Base-by-base conservation (phyloP, 805 yeast genomes). In the Candida qinlingensis region DNA sequence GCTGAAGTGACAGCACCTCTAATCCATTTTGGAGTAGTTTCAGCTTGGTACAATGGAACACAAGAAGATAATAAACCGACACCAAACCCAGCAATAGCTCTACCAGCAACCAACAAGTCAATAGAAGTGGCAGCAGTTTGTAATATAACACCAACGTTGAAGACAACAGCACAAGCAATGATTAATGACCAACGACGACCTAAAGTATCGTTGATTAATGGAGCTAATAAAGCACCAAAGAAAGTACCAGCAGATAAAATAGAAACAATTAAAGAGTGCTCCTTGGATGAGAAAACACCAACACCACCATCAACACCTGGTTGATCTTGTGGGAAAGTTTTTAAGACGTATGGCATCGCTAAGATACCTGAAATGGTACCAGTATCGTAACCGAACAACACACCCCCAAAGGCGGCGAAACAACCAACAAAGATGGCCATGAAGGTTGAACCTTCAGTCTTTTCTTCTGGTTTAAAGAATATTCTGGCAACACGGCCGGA, bases 11-110 rank as follows among this genome's bases (percentile, higher is more conserved):
- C 73, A 13, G 89, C 79, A 56, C 95, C 95, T 69, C 95, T 75
- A 44, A 86, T 78, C 75, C 85, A 81, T 58, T 77, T 81, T 29
- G 94, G 94, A n/a, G 89, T 77, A 37, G 87, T 82, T 65, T 86
- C 95, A 34, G 91, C 85, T 69, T 84, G 87, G 63, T 85, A 86
- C 54, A 86, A 65, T 25, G 91, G 89, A 37, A 86, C 83, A 51
- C 80, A 73, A 29, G 90, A 84, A 29, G 92, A 81, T 27, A 85
- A 71, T 28, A 80, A 72, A 52, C 95, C 95, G 49, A 86, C 86
- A 44, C 89, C 87, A 6, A 82, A 54, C 31, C 91, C 94, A 27
- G 86, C 81, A 53, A 87, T 68, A 31, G 78, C 76, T 61, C 94
- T 73, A 40, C 92, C 92, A n/a, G 77, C 81, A 54, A 82, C 76